These are phyloP conservation scores for Melianthus villosus DNA, from an alignment of 441 rosid species.

Conservation along the genomic window DNA sequence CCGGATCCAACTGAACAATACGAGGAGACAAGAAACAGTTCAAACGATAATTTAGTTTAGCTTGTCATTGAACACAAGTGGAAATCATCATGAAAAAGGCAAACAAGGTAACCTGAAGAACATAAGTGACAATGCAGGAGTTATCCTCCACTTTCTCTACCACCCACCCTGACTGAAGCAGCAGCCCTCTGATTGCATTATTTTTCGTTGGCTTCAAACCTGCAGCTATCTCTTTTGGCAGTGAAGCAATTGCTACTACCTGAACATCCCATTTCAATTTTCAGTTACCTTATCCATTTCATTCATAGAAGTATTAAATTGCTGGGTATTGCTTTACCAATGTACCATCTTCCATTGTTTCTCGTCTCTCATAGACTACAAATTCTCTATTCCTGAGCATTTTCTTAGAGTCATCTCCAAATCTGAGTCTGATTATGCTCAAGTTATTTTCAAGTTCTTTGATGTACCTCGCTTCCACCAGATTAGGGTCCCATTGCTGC, in stretches of 20 bases:
- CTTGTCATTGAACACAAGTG: neutral
- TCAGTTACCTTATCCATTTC: neutral
- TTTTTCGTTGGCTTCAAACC: constrained; percentile 55
- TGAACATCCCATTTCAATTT: constrained; percentile 2
- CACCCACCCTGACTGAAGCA: constrained; percentile 75
- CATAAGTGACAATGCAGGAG: constrained; percentile 63
- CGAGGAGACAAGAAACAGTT: too few relatives aligned
- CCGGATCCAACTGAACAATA: constrained; percentile 48
- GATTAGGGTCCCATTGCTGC: constrained; percentile 73
- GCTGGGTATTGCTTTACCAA: constrained; percentile 30
- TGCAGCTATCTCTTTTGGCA: constrained; percentile 66
- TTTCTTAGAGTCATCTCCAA: constrained; percentile 55
- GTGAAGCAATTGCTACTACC: constrained; percentile 69
- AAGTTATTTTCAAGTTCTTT: constrained; percentile 60
- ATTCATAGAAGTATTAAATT: neutral
- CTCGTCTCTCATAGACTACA: constrained; percentile 58
- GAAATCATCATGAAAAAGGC: neutral
- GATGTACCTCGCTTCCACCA: constrained; percentile 52
- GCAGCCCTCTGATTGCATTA: constrained; percentile 42
- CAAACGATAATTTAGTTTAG: too few relatives aligned
- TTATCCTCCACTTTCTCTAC: constrained; percentile 57
- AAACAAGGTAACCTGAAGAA: constrained; percentile 32
- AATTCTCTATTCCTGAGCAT: constrained; percentile 64
- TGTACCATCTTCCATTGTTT: constrained; percentile 75
- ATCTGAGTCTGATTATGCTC: constrained; percentile 47